Evolutionary conservation across 495 filamentous ascomycete species (phyloP).

Genomic region (Aspergillus saccharolyticus): DNA sequence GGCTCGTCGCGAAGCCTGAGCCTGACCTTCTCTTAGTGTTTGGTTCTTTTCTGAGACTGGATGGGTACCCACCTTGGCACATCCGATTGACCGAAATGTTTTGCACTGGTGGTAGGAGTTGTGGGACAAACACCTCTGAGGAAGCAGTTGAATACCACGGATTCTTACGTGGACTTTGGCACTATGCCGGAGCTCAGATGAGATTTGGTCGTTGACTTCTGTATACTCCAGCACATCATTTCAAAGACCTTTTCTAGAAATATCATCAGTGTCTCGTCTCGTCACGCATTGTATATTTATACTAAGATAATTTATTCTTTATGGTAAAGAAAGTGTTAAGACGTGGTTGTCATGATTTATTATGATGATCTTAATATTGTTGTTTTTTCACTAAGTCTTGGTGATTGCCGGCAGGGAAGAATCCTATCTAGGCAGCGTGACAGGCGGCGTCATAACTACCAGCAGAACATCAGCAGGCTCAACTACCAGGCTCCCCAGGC

Average conservation of each 20-base stretch:
- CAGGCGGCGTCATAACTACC: too few species aligned
- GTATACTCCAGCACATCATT: not conserved
- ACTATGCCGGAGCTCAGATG: slow-evolving; percentile 83
- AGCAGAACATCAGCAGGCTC: too few species aligned
- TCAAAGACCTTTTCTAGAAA: not conserved
- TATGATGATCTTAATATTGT: too few species aligned
- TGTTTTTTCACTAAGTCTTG: too few species aligned
- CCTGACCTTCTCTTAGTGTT: slow-evolving; percentile 89
- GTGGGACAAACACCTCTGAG: slow-evolving; percentile 30
- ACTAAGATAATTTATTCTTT: too few species aligned
- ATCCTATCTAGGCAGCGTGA: too few species aligned
- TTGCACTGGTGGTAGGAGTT: slow-evolving; percentile 44
- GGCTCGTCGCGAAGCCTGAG: slow-evolving; percentile 46
- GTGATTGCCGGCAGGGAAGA: too few species aligned
- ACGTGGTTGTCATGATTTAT: too few species aligned
- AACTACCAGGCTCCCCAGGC: too few species aligned
- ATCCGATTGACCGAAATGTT: slow-evolving; percentile 92
- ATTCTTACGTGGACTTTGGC: slow-evolving; percentile 77
- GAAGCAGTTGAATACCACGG: slow-evolving; percentile 85
- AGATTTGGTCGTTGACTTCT: slow-evolving; percentile 68
- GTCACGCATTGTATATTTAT: too few species aligned
- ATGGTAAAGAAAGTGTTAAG: too few species aligned
- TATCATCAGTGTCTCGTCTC: too few species aligned
- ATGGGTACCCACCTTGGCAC: slow-evolving; percentile 96
- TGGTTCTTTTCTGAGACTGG: slow-evolving; percentile 69